Percentiles rank a stretch among this genome's conserved stretches.
These are phyloP conservation scores for Chytridium lagenaria DNA, from an alignment of 371 early-diverging fungal species.

Conservation along the genomic window DNA sequence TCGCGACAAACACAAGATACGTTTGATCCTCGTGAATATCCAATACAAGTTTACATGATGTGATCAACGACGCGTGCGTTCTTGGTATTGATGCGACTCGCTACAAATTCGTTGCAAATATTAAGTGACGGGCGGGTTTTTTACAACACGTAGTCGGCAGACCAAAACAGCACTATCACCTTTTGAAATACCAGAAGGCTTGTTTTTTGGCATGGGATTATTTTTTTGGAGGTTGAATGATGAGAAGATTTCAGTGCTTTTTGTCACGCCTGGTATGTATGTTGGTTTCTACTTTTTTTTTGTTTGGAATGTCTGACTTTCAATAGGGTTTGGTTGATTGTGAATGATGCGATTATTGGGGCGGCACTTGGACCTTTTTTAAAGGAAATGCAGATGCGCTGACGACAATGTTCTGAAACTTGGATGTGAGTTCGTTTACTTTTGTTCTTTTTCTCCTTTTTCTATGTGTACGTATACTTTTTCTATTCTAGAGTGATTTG, in stretches of 20 bases:
- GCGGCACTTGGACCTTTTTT: conserved; percentile 75
- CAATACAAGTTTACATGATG: too few relatives aligned
- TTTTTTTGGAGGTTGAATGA: conserved; percentile 62
- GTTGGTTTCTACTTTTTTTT: conserved; percentile 49
- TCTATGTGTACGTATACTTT: conserved; percentile 9
- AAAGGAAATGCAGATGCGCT: conserved; percentile 54
- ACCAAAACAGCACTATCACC: too few relatives aligned
- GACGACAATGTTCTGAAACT: conserved; percentile 17
- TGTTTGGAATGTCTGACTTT: conserved; percentile 47
- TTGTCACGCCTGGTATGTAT: conserved; percentile 83
- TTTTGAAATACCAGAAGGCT: too few relatives aligned
- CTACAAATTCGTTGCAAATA: too few relatives aligned
- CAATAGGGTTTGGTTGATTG: conserved; percentile 94
- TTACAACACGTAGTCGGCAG: too few relatives aligned
- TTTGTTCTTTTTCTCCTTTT: too few relatives aligned
- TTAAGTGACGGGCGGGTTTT: too few relatives aligned
- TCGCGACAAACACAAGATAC: too few relatives aligned
- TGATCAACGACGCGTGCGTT: too few relatives aligned
- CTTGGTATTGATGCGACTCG: too few relatives aligned
- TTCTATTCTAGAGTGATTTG: conserved; percentile 26
- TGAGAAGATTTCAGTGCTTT: conserved; percentile 71
- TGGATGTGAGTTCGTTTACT: conserved; percentile 37
- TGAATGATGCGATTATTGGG: conserved; percentile 91
- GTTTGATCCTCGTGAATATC: too few relatives aligned
- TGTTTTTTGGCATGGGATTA: conserved; percentile 87